Evolutionary conservation across 495 filamentous ascomycete species (phyloP).

Genomic region (Cudoniella acicularis): DNA sequence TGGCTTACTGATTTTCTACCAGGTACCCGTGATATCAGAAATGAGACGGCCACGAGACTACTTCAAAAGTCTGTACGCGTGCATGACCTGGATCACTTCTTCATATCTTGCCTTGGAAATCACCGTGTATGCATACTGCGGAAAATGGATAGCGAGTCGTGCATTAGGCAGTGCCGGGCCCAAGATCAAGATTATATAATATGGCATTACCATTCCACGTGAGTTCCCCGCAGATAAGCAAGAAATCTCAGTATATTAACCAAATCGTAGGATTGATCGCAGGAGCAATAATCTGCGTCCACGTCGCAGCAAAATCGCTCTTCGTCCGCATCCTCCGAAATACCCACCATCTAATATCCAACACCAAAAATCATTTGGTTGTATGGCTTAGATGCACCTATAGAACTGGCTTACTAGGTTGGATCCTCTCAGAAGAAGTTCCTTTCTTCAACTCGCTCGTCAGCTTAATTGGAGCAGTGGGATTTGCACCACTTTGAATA

Average conservation of each 20-base stretch:
- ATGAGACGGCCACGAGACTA: slow-evolving; percentile 32
- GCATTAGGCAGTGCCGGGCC: slow-evolving; percentile 32
- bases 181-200: slow-evolving; percentile 34
- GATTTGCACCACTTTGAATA: not conserved
- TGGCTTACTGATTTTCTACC: no score
- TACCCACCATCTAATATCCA: slow-evolving; percentile 31
- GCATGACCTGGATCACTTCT: slow-evolving; percentile 30
- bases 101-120: slow-evolving; percentile 31
- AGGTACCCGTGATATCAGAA: slow-evolving; percentile 24
- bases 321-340: slow-evolving; percentile 35
- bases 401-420: slow-evolving; percentile 23
- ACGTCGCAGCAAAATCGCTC: slow-evolving; percentile 29
- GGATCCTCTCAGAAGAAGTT: slow-evolving; percentile 32
- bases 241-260: not conserved
- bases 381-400: slow-evolving; percentile 31
- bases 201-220: slow-evolving; percentile 31
- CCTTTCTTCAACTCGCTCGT: slow-evolving; percentile 36
- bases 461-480: slow-evolving; percentile 27
- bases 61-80: slow-evolving; percentile 29
- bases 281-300: not conserved
- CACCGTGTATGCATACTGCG: slow-evolving; percentile 34
- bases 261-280: not conserved
- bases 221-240: not conserved
- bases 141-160: slow-evolving; percentile 33
- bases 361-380: slow-evolving; percentile 30